A percentile compares a stretch with the other conserved stretches of the same genome.
phyloP scores from a whole-genome alignment of 2,329 filamentous ascomycete genomes.

The Parascedosporium putredinis region DNA sequence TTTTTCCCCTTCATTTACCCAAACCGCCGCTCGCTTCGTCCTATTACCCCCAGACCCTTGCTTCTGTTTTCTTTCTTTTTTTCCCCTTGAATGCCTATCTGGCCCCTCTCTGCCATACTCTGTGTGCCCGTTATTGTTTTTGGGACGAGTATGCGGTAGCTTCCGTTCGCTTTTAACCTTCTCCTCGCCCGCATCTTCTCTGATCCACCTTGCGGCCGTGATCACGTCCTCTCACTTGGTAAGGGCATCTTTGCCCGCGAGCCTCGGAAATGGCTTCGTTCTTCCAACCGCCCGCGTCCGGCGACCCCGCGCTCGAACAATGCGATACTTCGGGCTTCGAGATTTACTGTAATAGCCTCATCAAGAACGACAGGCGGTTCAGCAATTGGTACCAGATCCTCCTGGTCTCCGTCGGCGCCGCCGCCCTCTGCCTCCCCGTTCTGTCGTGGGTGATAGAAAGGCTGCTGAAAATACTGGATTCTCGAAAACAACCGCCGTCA shows the following conservation, averaged over 20 bases:
- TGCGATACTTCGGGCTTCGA: constrained; percentile 16
- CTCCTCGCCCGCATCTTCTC: not conserved
- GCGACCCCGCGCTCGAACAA: constrained; percentile 17
- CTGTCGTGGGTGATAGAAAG: constrained; percentile 10
- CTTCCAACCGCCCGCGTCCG: constrained; percentile 19
- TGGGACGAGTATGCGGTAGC: not conserved
- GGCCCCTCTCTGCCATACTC: too few relatives aligned
- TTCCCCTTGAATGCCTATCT: not conserved
- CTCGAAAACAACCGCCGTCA: not conserved
- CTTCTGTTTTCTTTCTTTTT: not conserved
- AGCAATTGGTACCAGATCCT: constrained; percentile 18
- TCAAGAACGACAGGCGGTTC: constrained; percentile 15
- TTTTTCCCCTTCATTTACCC: not conserved
- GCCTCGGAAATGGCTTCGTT: constrained; percentile 21
- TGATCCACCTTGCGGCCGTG: not conserved
- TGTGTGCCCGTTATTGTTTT: too few relatives aligned
- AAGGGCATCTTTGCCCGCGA: not conserved
- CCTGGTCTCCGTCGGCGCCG: constrained; percentile 17
- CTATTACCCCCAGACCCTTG: not conserved
- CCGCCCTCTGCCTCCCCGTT: constrained; percentile 15
- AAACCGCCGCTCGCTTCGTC: not conserved
- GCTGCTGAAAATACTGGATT: not conserved
- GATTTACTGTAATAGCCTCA: constrained; percentile 21
- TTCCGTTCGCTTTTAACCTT: not conserved
- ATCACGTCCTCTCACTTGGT: not conserved